Evolutionary conservation across 2,329 filamentous ascomycete species (phyloP), one percentile per base, ranked within the genome.

Genomic region (Alternaria solani): DNA sequence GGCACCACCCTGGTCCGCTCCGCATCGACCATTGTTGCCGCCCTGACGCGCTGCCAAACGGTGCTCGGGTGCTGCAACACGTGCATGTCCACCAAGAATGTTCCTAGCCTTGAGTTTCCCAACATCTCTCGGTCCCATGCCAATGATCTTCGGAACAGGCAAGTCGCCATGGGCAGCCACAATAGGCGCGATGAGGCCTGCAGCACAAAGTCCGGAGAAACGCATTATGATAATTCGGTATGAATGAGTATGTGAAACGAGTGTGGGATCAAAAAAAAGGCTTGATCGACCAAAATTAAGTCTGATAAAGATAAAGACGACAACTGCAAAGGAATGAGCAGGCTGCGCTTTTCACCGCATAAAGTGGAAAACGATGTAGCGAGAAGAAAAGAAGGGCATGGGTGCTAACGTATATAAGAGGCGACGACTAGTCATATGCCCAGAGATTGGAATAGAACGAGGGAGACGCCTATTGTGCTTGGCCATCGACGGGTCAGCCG

Each of bases 111-210:
- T 78, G 49, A 77, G 52, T 26, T 48, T 51, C 23, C 55, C 62
- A 34, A 63, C 39, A 51, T 75, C 67, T 18, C 61, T 70, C 16
- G 60, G 69, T 47, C 49, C 57, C 14, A 75, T 53, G 26, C 75
- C 76, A 49, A 75, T 71, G 51, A 78, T 68, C 61, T 74, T 78
- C 7, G 75, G 76, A 7, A 66, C 67, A 18, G 67, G 71, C 41
- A 70, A 59, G 32, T 67, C 68, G 20, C 60, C 44, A 59, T 78
- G 76, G 51, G 76, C 75, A 26, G 70, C 73, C 25, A 73, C 75
- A 14, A 76, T 61, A 7, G 74, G 71, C 9, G 65, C 74, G 47
- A 70, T 68, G 51, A 72, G 55, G 18, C 72, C 69, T 44, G 66
- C 72, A 39, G 71, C 66, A 30, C 73, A 59, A n/a, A 75, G 39